A percentile compares a stretch with the other conserved stretches of the same genome.
phyloP scores from a whole-genome alignment of 1,284 basidiomycete genomes.

The Austroboletus olivaceoglutinosus region DNA sequence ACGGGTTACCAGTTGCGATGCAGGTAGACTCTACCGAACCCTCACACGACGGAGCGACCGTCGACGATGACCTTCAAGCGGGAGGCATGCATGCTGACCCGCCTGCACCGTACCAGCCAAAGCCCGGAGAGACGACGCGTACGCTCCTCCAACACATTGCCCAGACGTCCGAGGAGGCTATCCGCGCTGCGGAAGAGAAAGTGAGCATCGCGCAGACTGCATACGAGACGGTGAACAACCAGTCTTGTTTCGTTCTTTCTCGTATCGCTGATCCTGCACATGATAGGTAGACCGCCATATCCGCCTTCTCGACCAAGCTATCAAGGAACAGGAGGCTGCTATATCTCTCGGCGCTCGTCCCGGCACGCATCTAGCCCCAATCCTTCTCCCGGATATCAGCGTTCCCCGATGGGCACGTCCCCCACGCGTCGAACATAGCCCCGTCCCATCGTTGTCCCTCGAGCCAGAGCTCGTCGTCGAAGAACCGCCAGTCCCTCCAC shows the following conservation, averaged over 20 bases:
- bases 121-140: slow-evolving; percentile 38
- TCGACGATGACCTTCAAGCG: background rate
- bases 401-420: slow-evolving; percentile 51
- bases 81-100: background rate
- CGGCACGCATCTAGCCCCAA: slow-evolving; percentile 51
- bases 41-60: background rate
- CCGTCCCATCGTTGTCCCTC: slow-evolving; percentile 38
- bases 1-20: background rate
- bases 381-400: slow-evolving; percentile 58
- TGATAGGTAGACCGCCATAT: slow-evolving; percentile 65
- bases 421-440: slow-evolving; percentile 42
- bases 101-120: slow-evolving; percentile 7
- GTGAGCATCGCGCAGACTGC: slow-evolving; percentile 67
- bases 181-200: slow-evolving; percentile 69
- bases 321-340: slow-evolving; percentile 66
- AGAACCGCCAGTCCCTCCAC: slow-evolving; percentile 15
- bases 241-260: background rate
- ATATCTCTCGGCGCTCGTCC: slow-evolving; percentile 53
- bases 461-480: slow-evolving; percentile 25
- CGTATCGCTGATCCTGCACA: slow-evolving; percentile 3
- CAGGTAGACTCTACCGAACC: slow-evolving; percentile 7
- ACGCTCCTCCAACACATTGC: slow-evolving; percentile 57
- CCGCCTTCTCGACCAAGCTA: slow-evolving; percentile 69
- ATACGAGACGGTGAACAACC: slow-evolving; percentile 58
- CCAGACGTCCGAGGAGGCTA: slow-evolving; percentile 55